Conservation (phyloP, 495 filamentous ascomycete genomes). For the Xylaria scruposa region DNA sequence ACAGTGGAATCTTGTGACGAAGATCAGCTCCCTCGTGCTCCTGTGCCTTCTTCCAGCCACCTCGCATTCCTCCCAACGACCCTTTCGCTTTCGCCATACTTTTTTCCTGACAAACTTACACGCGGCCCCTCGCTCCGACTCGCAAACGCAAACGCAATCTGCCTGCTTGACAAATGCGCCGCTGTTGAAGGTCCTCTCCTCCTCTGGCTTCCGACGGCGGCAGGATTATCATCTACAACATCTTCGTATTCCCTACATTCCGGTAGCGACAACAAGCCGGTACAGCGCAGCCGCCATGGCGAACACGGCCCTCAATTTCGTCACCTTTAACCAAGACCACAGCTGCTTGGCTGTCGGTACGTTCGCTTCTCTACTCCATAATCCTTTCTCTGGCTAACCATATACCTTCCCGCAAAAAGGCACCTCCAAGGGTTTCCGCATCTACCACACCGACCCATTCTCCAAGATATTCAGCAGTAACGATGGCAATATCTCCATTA, state of each 20-base stretch:
- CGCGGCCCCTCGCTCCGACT: not conserved
- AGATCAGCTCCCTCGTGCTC: not conserved
- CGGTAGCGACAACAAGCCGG: not conserved
- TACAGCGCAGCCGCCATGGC: constrained; percentile 43
- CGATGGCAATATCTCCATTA: constrained; percentile 89
- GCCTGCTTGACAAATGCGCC: constrained; percentile 22
- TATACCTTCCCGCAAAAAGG: constrained; percentile 44
- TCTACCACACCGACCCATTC: constrained; percentile 96
- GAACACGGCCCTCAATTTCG: constrained; percentile 84
- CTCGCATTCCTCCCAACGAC: constrained; percentile 11
- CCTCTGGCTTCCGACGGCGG: constrained; percentile 27
- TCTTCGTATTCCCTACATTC: not conserved
- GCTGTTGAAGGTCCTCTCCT: constrained; percentile 24
- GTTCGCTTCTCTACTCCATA: constrained; percentile 42
- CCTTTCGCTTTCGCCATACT: not conserved
- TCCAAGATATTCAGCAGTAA: constrained; percentile 90
- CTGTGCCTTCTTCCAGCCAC: constrained; percentile 1
- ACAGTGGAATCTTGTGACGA: constrained; percentile 11
- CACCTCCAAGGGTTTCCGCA: constrained; percentile 89
- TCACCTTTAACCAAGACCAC: constrained; percentile 99
- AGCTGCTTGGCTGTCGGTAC: constrained; percentile 92
- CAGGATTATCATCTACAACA: not conserved
- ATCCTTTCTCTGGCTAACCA: not conserved
- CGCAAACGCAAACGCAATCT: not conserved
- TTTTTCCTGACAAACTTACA: not conserved